Evolutionary conservation across 768 basidiomycete species (phyloP).

Genomic region (Gautieria morchelliformis): DNA sequence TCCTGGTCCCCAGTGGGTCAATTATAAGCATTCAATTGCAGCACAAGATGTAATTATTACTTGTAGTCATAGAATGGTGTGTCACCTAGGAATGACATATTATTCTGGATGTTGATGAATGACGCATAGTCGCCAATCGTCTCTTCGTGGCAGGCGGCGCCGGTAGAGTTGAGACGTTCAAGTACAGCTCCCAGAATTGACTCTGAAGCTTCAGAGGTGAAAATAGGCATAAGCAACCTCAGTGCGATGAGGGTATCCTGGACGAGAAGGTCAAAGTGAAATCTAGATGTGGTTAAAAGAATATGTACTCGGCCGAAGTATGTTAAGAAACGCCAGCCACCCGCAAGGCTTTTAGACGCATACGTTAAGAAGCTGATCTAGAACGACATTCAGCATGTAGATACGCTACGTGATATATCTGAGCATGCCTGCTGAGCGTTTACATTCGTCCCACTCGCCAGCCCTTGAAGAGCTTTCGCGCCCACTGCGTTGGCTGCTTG

Average conservation of each 20-base stretch:
- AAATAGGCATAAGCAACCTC: constrained; percentile 30
- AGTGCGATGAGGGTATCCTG: constrained; percentile 36
- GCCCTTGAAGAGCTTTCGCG: constrained; percentile 21
- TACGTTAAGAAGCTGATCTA: constrained; percentile 32
- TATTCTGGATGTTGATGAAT: constrained; percentile 31
- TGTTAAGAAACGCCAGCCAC: constrained; percentile 38
- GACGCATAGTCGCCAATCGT: constrained; percentile 32
- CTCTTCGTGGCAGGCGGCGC: constrained; percentile 36
- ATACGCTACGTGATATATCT: not conserved
- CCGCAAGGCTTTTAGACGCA: constrained; percentile 30
- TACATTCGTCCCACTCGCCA: constrained; percentile 18
- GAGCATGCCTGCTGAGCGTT: constrained; percentile 15
- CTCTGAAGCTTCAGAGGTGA: constrained; percentile 32
- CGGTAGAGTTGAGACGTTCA: constrained; percentile 31
- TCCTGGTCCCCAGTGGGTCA: constrained; percentile 15
- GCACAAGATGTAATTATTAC: constrained; percentile 4
- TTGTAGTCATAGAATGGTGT: constrained; percentile 32
- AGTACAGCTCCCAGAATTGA: constrained; percentile 35
- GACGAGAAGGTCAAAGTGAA: constrained; percentile 19
- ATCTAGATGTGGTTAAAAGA: not conserved
- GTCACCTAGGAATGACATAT: constrained; percentile 28
- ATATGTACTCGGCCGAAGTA: constrained; percentile 13
- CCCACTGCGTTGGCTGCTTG: constrained; percentile 18
- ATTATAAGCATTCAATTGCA: not conserved
- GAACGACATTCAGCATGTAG: not conserved